Percentiles rank a stretch among this genome's conserved stretches.
Conservation (phyloP, 2,329 filamentous ascomycete species). For the Ophiocordyceps camponoti-floridani region DNA sequence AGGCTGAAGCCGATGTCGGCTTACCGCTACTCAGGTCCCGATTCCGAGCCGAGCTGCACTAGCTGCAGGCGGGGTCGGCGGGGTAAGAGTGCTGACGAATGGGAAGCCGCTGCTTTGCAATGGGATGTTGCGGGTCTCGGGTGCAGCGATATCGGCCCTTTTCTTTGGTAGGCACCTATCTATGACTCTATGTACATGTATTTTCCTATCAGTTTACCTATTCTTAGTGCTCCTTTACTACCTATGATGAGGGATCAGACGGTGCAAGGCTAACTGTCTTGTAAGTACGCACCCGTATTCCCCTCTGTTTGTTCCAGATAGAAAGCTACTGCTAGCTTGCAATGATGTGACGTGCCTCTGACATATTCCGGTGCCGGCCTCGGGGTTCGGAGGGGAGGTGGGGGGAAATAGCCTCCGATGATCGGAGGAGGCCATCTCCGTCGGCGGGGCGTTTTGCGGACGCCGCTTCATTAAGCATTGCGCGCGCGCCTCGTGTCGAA, state of each 20-base stretch:
- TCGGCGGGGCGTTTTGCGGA: background rate
- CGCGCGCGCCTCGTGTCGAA: background rate
- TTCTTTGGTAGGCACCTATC: too few species aligned
- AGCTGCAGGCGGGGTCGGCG: background rate
- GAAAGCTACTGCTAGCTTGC: background rate
- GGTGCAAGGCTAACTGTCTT: background rate
- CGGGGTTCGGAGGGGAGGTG: background rate
- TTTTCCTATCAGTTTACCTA: too few species aligned
- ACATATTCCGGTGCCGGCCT: background rate
- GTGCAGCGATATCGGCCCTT: too few species aligned
- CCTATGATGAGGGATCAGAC: too few species aligned
- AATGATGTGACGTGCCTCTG: background rate
- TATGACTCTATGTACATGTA: too few species aligned
- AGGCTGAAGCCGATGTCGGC: too few species aligned
- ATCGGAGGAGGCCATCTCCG: background rate
- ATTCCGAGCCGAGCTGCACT: too few species aligned
- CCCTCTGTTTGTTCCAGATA: too few species aligned
- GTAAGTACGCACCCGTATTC: too few species aligned
- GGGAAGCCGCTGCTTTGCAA: background rate
- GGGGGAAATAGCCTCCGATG: background rate
- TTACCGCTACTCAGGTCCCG: too few species aligned
- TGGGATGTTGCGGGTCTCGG: background rate
- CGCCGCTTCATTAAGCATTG: background rate
- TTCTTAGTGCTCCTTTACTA: too few species aligned
- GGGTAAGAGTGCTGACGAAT: background rate